Percentiles rank a stretch among this genome's conserved stretches.
These are phyloP conservation scores for Chaetomiaceae sp. DNA, from an alignment of 2,329 filamentous ascomycete genomes.

Conservation along the genomic window DNA sequence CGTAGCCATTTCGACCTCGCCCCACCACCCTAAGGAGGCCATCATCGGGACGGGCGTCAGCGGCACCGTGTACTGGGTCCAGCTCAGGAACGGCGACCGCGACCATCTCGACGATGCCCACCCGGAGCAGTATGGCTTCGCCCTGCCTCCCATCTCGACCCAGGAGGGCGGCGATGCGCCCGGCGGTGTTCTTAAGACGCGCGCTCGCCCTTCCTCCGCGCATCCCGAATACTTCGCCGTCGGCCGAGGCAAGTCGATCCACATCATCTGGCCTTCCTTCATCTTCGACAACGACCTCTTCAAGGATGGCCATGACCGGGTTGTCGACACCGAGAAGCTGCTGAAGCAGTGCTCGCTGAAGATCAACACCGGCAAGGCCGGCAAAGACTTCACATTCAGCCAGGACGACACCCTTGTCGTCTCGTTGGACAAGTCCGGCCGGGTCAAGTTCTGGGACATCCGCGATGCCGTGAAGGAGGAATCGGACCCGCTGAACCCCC, in stretches of 20 bases:
- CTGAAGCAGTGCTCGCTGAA: slow-evolving; percentile 81
- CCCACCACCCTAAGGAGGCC: slow-evolving; percentile 63
- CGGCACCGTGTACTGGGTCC: slow-evolving; percentile 93
- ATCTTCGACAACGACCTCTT: slow-evolving; percentile 58
- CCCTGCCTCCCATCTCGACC: slow-evolving; percentile 77
- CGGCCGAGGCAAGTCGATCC: slow-evolving; percentile 91
- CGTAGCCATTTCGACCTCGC: slow-evolving; percentile 70
- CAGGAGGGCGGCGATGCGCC: slow-evolving; percentile 80
- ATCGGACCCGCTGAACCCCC: slow-evolving; percentile 44
- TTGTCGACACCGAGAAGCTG: slow-evolving; percentile 82
- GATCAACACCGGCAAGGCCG: slow-evolving; percentile 95
- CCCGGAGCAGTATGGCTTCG: slow-evolving; percentile 78
- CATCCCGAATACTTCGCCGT: slow-evolving; percentile 94
- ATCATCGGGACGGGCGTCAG: slow-evolving; percentile 91
- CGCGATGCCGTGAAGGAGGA: slow-evolving; percentile 54
- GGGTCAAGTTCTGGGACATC: slow-evolving; percentile 98
- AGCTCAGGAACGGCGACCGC: slow-evolving; percentile 68
- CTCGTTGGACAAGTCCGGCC: slow-evolving; percentile 92
- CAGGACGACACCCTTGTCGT: slow-evolving; percentile 93
- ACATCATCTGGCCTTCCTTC: slow-evolving; percentile 69
- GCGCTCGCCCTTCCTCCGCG: slow-evolving; percentile 80
- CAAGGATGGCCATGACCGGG: slow-evolving; percentile 57
- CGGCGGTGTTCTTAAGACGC: slow-evolving; percentile 89
- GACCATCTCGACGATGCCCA: slow-evolving; percentile 73
- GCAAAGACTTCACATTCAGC: slow-evolving; percentile 96